Percentiles rank a stretch among this genome's conserved stretches.
phyloP scores from a whole-genome alignment of 2,329 filamentous ascomycete species.

The Raffaelea arxii region DNA sequence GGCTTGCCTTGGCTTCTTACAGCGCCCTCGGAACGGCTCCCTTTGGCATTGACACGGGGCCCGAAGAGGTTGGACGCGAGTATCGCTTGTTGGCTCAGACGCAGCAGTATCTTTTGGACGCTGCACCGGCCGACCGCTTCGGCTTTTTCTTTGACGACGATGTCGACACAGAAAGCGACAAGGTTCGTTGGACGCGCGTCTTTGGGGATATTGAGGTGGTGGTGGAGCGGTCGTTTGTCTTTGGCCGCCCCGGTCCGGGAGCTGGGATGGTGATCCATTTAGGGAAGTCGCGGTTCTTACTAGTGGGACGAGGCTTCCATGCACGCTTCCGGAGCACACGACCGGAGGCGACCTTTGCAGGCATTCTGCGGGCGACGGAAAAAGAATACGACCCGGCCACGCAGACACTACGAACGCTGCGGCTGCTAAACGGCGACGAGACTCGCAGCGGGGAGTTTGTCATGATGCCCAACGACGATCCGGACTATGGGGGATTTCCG shows the following conservation, averaged over 20 bases:
- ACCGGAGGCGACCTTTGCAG: slow-evolving; percentile 24
- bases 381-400: slow-evolving; percentile 15
- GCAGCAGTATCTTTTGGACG: background rate
- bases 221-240: slow-evolving; percentile 28
- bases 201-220: slow-evolving; percentile 8
- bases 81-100: slow-evolving; percentile 21
- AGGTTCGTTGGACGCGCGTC: slow-evolving; percentile 14
- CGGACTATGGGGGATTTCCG: slow-evolving; percentile 46
- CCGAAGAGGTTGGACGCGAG: slow-evolving; percentile 15
- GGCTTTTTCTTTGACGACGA: slow-evolving; percentile 22
- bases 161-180: background rate
- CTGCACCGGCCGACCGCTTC: slow-evolving; percentile 11
- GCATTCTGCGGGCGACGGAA: slow-evolving; percentile 26
- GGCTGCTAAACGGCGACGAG: slow-evolving; percentile 28
- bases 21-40: slow-evolving; percentile 21
- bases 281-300: slow-evolving; percentile 23
- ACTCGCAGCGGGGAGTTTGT: slow-evolving; percentile 30
- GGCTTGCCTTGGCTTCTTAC: slow-evolving; percentile 21
- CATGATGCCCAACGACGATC: slow-evolving; percentile 47
- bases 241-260: slow-evolving; percentile 27
- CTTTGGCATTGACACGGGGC: slow-evolving; percentile 21
- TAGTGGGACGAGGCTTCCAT: slow-evolving; percentile 28
- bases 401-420: slow-evolving; percentile 3
- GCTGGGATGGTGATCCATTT: slow-evolving; percentile 29
- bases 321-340: slow-evolving; percentile 21